Conservation (phyloP, 1,139 yeast species). For the Yamadazyma kanchanaburiensis region DNA sequence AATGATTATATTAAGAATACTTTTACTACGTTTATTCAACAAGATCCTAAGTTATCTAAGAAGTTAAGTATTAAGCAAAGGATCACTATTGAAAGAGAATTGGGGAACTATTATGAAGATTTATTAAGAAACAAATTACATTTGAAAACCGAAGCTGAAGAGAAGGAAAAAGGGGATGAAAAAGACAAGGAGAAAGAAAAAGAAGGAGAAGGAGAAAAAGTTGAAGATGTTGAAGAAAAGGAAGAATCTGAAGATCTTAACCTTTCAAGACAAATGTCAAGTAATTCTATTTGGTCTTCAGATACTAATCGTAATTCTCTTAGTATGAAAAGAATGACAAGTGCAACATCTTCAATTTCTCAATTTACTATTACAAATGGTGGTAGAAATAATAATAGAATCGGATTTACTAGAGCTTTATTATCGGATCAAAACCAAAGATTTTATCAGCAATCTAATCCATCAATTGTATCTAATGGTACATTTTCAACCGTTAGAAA, state of each 20-base stretch:
- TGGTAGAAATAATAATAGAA: constrained; percentile 18
- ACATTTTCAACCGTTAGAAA: constrained; percentile 17
- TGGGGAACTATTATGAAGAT: constrained; percentile 40
- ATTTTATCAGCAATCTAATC: constrained; percentile 22
- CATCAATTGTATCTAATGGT: constrained; percentile 19
- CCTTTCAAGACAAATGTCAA: constrained; percentile 30
- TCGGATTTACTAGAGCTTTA: constrained; percentile 45
- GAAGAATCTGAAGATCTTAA: constrained; percentile 5
- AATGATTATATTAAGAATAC: constrained; percentile 58
- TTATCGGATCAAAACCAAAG: constrained; percentile 27
- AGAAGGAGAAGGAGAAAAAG: neutral
- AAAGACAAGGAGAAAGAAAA: constrained; percentile 1
- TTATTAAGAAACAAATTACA: constrained; percentile 36
- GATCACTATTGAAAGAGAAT: constrained; percentile 42
- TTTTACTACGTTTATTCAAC: constrained; percentile 40
- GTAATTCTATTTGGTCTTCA: constrained; percentile 37
- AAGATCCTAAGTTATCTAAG: constrained; percentile 24
- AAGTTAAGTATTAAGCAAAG: constrained; percentile 38
- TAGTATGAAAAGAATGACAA: constrained; percentile 29
- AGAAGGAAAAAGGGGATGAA: constrained; percentile 3
- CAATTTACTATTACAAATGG: constrained; percentile 20
- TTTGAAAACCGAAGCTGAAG: constrained; percentile 27
- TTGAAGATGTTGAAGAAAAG: neutral
- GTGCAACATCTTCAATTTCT: constrained; percentile 31
- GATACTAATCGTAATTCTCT: constrained; percentile 30